These are phyloP conservation scores for Chaetomium cochliodes DNA, from an alignment of 495 filamentous ascomycete species.

Conservation along the genomic window DNA sequence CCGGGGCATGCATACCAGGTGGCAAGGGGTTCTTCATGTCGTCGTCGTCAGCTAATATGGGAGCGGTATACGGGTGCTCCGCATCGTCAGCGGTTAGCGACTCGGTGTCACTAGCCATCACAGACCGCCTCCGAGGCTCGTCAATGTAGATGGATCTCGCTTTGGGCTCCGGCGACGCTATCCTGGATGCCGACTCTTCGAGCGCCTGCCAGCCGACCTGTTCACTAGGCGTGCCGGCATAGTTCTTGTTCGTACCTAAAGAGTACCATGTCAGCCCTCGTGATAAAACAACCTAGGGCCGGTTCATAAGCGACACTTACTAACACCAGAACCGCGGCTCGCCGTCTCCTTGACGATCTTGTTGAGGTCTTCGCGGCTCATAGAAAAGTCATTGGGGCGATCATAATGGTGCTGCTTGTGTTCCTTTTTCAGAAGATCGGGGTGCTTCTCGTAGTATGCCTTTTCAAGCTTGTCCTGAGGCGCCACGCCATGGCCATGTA, in stretches of 20 bases:
- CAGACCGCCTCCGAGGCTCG: conserved; percentile 63
- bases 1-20: conserved; percentile 59
- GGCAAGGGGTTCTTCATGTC: conserved; percentile 69
- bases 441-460: conserved; percentile 87
- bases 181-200: conserved; percentile 72
- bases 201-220: conserved; percentile 78
- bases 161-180: conserved; percentile 45
- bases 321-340: conserved; percentile 62
- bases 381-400: conserved; percentile 72
- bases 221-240: conserved; percentile 67
- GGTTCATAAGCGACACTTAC: conserved; percentile 41
- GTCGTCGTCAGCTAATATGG: conserved; percentile 91
- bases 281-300: neutral
- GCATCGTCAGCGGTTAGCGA: conserved; percentile 36
- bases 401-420: conserved; percentile 52
- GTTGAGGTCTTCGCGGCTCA: conserved; percentile 90
- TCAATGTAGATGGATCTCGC: conserved; percentile 64
- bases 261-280: conserved; percentile 16
- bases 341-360: conserved; percentile 78
- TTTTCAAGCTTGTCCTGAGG: conserved; percentile 74
- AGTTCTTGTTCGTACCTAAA: conserved; percentile 48
- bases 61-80: conserved; percentile 56
- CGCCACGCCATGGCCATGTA: conserved; percentile 76
- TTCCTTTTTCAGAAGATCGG: conserved; percentile 74
- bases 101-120: conserved; percentile 58